Evolutionary conservation across 2,329 filamentous ascomycete genomes (phyloP).

Genomic region (Hypocrella siamensis): DNA sequence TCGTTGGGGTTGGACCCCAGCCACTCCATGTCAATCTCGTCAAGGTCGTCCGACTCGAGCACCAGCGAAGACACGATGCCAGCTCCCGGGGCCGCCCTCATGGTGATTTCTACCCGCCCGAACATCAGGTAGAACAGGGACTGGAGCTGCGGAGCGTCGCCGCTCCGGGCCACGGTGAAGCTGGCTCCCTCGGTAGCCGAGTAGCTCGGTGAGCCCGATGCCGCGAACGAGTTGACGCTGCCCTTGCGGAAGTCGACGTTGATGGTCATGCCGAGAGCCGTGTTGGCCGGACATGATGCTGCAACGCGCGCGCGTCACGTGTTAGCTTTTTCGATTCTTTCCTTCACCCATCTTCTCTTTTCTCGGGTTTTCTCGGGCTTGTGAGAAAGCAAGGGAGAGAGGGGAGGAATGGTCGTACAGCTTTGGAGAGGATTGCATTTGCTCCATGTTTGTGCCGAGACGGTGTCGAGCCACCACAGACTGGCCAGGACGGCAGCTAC

Average conservation of each 20-base stretch:
- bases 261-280: constrained; percentile 70
- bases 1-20: constrained; percentile 60
- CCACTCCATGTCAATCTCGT: constrained; percentile 98
- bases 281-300: constrained; percentile 51
- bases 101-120: constrained; percentile 69
- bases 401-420: constrained; percentile 18
- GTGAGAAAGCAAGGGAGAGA: no score
- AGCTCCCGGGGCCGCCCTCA: constrained; percentile 74
- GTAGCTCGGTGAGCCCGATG: constrained; percentile 58
- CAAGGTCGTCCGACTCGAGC: constrained; percentile 76
- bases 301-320: no score
- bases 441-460: constrained; percentile 23
- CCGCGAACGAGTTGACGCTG: constrained; percentile 61
- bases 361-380: no score
- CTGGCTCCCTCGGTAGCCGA: constrained; percentile 52
- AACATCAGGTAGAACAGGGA: constrained; percentile 99
- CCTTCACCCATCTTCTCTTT: not conserved
- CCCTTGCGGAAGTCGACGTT: constrained; percentile 72
- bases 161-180: constrained; percentile 63
- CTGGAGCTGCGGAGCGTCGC: constrained; percentile 72
- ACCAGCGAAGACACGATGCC: constrained; percentile 92
- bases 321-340: not conserved
- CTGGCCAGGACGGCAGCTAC: not conserved
- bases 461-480: constrained; percentile 10
- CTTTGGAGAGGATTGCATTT: constrained; percentile 21